Evolutionary conservation across 352 stramenopile genomes (phyloP).

Genomic region (Pythium coloratum): DNA sequence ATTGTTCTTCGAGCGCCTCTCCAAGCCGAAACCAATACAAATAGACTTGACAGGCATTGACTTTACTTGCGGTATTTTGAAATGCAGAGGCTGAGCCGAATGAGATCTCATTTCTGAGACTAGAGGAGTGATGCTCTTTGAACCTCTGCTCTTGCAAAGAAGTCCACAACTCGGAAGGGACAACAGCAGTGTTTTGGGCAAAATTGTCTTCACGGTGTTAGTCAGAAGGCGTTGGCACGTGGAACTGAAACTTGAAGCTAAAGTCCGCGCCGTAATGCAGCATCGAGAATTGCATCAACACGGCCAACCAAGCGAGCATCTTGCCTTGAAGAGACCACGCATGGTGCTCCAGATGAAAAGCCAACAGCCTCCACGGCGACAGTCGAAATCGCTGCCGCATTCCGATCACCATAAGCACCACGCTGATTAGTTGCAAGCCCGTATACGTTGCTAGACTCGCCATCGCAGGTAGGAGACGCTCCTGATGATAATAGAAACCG

Average conservation of each 20-base stretch:
- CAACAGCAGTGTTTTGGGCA: no score
- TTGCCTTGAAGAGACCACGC: slow-evolving; percentile 15
- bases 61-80: no score
- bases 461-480: not conserved
- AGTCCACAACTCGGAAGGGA: no score
- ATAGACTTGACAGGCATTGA: no score
- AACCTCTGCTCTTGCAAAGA: no score
- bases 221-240: not conserved
- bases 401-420: slow-evolving; percentile 14
- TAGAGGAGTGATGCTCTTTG: no score
- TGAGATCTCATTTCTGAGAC: not conserved
- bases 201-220: not conserved
- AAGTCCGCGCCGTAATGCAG: no score
- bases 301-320: not conserved
- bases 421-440: slow-evolving; percentile 5
- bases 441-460: slow-evolving; percentile 6
- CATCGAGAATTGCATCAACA: no score
- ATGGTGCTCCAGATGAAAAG: slow-evolving; percentile 19
- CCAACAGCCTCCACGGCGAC: not conserved
- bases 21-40: no score
- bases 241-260: no score
- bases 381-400: slow-evolving; percentile 19
- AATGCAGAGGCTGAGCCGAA: not conserved
- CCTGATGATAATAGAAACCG: slow-evolving; percentile 2
- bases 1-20: no score